Conservation (phyloP, 257 asterid species). For the Solanum megistacrolobum region DNA sequence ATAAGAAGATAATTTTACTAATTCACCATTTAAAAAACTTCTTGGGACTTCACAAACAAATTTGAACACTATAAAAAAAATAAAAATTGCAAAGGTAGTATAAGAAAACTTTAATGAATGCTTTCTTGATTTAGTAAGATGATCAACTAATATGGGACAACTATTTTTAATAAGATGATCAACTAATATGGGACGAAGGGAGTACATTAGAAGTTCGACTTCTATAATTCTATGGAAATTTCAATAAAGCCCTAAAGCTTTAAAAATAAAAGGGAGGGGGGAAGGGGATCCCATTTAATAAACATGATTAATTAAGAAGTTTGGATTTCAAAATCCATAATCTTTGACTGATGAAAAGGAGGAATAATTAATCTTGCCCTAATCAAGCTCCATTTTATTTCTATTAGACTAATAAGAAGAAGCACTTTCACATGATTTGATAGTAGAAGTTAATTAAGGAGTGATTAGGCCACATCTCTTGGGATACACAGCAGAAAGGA, state of each 20-base stretch:
- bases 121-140: no score
- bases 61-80: no score
- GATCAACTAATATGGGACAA: no score
- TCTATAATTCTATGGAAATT: neutral
- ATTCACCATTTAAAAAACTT: no score
- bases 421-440: neutral
- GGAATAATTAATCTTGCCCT: neutral
- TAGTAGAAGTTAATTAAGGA: neutral
- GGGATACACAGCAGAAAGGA: neutral
- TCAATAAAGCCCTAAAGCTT: neutral
- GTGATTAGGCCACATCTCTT: neutral
- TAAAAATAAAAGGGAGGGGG: neutral
- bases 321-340: neutral
- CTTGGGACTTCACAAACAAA: no score
- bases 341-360: neutral
- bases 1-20: no score
- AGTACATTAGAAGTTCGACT: neutral
- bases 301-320: neutral
- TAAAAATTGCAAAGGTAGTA: no score
- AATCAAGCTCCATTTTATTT: neutral
- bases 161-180: no score
- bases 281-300: neutral
- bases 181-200: no score
- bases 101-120: no score
- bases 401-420: neutral